Evolutionary conservation across 1,284 basidiomycete genomes (phyloP).

Genomic region (Agroathelia rolfsii): DNA sequence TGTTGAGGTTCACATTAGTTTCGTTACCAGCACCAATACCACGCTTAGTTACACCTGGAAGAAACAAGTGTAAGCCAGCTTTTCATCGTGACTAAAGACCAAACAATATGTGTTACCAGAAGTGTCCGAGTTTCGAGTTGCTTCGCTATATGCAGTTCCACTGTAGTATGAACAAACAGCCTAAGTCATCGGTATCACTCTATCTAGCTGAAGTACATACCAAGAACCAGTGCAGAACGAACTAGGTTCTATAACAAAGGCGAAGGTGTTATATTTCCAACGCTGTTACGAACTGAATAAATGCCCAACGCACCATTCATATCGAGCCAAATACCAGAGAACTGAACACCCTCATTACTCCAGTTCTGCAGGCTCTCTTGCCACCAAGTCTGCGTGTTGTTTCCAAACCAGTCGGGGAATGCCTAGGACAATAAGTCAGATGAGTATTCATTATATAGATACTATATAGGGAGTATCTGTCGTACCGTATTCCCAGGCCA

Average conservation of each 20-base stretch:
- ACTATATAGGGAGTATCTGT: no score
- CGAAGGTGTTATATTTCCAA: no score
- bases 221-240: constrained; percentile 15
- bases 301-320: no score
- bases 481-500: constrained; percentile 44
- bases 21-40: constrained; percentile 11
- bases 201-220: constrained; percentile 5
- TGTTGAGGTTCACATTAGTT: constrained; percentile 14
- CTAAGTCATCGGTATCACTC: constrained; percentile 3
- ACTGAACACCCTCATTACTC: constrained; percentile 27
- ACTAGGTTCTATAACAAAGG: no score
- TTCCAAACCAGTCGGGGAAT: constrained; percentile 38
- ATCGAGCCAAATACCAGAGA: constrained; percentile 43
- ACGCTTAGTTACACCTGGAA: constrained; percentile 9
- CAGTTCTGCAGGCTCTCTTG: constrained; percentile 29
- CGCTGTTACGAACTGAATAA: no score
- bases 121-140: constrained; percentile 18
- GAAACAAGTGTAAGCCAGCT: constrained; percentile 12
- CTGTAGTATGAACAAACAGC: constrained; percentile 7
- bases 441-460: no score
- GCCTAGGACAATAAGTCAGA: no score
- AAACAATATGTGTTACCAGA: constrained; percentile 25
- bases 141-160: constrained; percentile 11
- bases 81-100: constrained; percentile 21
- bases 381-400: constrained; percentile 28